Evolutionary conservation across 208 protist genomes (phyloP), one percentile per base, ranked within the genome.

Genomic region (Leishmania tropica): DNA sequence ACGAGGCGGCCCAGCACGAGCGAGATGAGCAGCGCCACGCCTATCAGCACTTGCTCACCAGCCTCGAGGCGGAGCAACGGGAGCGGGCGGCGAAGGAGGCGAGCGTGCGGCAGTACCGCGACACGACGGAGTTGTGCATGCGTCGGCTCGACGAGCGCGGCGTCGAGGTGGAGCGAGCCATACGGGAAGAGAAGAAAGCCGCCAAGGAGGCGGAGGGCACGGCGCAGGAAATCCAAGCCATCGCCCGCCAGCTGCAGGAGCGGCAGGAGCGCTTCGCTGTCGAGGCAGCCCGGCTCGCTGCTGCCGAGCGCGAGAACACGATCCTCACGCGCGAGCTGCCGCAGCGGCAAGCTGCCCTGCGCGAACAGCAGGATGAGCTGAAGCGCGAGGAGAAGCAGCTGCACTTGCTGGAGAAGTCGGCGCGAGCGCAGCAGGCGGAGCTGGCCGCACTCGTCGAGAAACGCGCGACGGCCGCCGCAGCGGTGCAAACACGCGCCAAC

Each of bases 31-130:
- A 86, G 54, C 79, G 90, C 13, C 65, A n/a, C 40, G 83, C 76
- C 37, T 97, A 97, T 62, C 85, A 96, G 85, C 54, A 84, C 31
- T 79, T 97, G 6, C 82, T 95, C 35, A 76, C 83, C 7, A 88
- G 93, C 60, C 84, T 95, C 24, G 93, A 98, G 48, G 80, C 83
- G 13, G 88, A 97, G 79, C 80, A 88, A 73, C 87, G 89, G 35
- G 93, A 94, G 80, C 89, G 94, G 42, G 88, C 96, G 37, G 87
- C 86, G 21, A 90, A 98, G 76, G 97, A 99, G 81, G 88, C 97
- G 81, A 95, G 98, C 78, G 94, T 99, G 79, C 89, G 95, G 28
- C 92, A 97, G 87, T 96, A 95, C 75, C 91, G 97, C 72, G 85
- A 88, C 77, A 83, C 90, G 5, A 87, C 94, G 0, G 91, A 94